Base-by-base conservation (phyloP, 1,284 basidiomycete species). In the Marasmius sp. region DNA sequence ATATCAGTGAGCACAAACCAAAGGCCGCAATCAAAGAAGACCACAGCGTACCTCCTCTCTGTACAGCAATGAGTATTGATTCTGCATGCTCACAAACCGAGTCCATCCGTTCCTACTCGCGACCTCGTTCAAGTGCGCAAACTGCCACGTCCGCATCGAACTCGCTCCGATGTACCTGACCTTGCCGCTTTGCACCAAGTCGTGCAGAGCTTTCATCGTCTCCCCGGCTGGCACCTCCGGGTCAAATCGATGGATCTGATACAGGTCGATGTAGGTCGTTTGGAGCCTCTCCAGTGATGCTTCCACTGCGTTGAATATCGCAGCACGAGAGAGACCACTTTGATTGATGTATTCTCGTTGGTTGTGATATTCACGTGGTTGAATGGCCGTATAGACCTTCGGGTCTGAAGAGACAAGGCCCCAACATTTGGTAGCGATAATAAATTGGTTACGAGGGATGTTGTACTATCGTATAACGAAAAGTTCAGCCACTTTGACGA, bases 381-480 rank as follows among this genome's bases (percentile, higher is more conserved):
- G 33, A 22, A 22, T 18, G 7, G 12, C 33, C 22, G 18, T 37
- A 4, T 8, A 47, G 22, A 36, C n/a, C 27, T 20, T n/a, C 41
- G 7, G 51, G 56, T 7, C 45, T 53, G 6, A 36, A 36, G 61
- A 55, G 1, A 75, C 72, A 37, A 67, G 27, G 2, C 66, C 63
- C 4, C 58, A 59, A 20, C 72, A 73, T 65, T 84, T 85, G 10
- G 80, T 78, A 4, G 79, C 70, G 61, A 85, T 77, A 49, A 83
- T 65, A 14, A 85, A 64, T 18, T 82, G 77, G 34, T 83, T 76
- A 50, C 88, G 79, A 11, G 85, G 84, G 55, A 89, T 84, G 18
- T 83, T 70, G 70, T 78, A 77, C 81, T 84, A n/a, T n/a, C n/a
- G 20, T 1, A 22, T 2, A 54, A 20, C 27, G 14, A 12, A 14